Conservation (phyloP, 805 yeast species). For the Cyberlindnera veronae region DNA sequence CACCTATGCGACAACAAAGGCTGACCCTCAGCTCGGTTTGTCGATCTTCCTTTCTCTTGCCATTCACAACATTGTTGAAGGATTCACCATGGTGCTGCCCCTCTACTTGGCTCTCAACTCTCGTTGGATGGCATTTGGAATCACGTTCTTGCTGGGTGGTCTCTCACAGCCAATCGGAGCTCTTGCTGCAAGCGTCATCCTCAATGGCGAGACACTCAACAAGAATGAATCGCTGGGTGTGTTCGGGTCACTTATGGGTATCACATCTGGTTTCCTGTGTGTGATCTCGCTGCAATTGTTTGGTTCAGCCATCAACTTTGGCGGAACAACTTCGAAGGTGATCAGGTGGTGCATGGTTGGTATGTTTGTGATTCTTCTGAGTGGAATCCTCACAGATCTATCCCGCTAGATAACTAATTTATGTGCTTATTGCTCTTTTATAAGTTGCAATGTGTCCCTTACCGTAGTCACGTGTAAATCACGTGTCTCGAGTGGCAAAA, state of each 20-base stretch:
- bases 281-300: constrained; percentile 86
- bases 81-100: constrained; percentile 91
- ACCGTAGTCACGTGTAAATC: too few relatives aligned
- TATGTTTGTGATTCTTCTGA: constrained; percentile 49
- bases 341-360: constrained; percentile 61
- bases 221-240: constrained; percentile 33
- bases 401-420: too few relatives aligned
- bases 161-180: constrained; percentile 92
- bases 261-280: constrained; percentile 80
- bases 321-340: constrained; percentile 62
- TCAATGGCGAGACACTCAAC: constrained; percentile 35
- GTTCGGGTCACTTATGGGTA: constrained; percentile 62
- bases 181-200: constrained; percentile 54
- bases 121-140: constrained; percentile 56
- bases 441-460: too few relatives aligned
- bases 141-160: constrained; percentile 73
- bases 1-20: constrained; percentile 71
- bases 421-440: too few relatives aligned
- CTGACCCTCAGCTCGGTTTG: constrained; percentile 67
- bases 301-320: constrained; percentile 75
- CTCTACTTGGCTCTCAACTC: constrained; percentile 71
- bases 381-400: constrained; percentile 34
- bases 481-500: neutral
- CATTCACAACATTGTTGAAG: constrained; percentile 90
- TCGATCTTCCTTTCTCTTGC: constrained; percentile 81